Base-by-base conservation (phyloP, 768 basidiomycete species). In the Lactarius tabidus region DNA sequence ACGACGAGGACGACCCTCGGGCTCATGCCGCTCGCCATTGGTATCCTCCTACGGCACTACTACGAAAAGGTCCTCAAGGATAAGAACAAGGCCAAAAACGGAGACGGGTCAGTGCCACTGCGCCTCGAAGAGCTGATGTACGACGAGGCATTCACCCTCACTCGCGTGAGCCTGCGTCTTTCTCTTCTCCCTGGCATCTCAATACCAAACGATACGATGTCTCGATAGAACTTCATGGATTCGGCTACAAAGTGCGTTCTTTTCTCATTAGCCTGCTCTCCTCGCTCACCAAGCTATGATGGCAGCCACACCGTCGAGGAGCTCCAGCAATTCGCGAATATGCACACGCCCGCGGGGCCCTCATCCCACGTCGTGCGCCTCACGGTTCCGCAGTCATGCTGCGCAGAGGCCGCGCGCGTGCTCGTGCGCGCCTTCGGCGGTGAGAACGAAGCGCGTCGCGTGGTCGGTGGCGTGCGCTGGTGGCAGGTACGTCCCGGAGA, bases 381-480 rank as follows among this genome's bases (percentile, higher is more conserved):
- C 15, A 71, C 85, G 8, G 82, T 97, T 2, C 93, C 94, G 2
- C 82, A 90, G 74, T 79, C 85, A 0, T 84, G 80, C 53, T 94
- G 93, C 70, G 83, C 88, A 38, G 81, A 87, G 20, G 91, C 94
- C 1, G 90, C 93, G 3, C 74, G 74, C 0, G 76, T 85, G 67
- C 80, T 98, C 57, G 85, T 95, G 57, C 79, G 84, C 65, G 91
- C 85, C 3, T 79, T 97, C 6, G 95, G 95, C 1, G 95, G 95
- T 17, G 88, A 90, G 71, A 83, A 88, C 53, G 81, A 84, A 15
- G 84, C 81, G 51, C 82, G 84, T 67, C 81, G 81, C 48, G 73
- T 93, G 35, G 86, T 94, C 5, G 96, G 96, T 10, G 96, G 96
- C 2, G 84, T 86, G 4, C 94, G 94, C 73, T 98, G 96, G 95